Percentiles rank a stretch among this genome's conserved stretches.
These are phyloP conservation scores for Candida glaebosa DNA, from an alignment of 805 yeast genomes.

Conservation along the genomic window DNA sequence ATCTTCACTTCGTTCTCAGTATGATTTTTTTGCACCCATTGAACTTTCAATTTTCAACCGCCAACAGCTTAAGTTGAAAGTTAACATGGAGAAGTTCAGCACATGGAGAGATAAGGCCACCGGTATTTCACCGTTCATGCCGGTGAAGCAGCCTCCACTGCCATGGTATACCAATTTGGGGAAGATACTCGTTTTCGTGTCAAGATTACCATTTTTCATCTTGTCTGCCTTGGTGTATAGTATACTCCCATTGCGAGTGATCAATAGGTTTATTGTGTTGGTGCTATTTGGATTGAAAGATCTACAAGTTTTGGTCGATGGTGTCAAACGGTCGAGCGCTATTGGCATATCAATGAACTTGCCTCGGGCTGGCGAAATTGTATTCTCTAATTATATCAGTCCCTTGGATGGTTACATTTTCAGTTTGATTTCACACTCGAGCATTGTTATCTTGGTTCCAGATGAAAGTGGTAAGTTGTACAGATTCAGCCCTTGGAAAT, in stretches of 20 bases:
- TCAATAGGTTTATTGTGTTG: slow-evolving; percentile 18
- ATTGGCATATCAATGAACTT: slow-evolving; percentile 25
- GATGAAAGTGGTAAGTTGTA: slow-evolving; percentile 28
- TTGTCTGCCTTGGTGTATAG: slow-evolving; percentile 11
- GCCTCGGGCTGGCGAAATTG: slow-evolving; percentile 45
- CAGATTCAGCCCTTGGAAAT: slow-evolving; percentile 21
- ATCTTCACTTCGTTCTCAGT: too few relatives aligned
- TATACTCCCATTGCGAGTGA: slow-evolving; percentile 15
- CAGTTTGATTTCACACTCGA: slow-evolving; percentile 22
- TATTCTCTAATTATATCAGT: slow-evolving; percentile 54
- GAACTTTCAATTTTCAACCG: neutral
- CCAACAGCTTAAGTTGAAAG: neutral
- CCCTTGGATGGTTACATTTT: slow-evolving; percentile 55
- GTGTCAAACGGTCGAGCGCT: slow-evolving; percentile 43
- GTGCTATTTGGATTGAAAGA: slow-evolving; percentile 35
- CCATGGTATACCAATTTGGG: slow-evolving; percentile 5
- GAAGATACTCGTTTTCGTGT: slow-evolving; percentile 10
- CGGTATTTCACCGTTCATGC: slow-evolving; percentile 89
- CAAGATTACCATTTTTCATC: slow-evolving; percentile 31
- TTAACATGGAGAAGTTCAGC: slow-evolving; percentile 74
- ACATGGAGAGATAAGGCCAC: slow-evolving; percentile 87
- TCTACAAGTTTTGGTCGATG: slow-evolving; percentile 43
- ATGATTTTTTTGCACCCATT: slow-evolving; percentile 1
- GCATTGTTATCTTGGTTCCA: slow-evolving; percentile 38
- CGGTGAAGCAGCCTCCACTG: slow-evolving; percentile 33